Evolutionary conservation across 768 basidiomycete species (phyloP), one percentile per base, ranked within the genome.

Genomic region (Hypsizygus marmoreus): DNA sequence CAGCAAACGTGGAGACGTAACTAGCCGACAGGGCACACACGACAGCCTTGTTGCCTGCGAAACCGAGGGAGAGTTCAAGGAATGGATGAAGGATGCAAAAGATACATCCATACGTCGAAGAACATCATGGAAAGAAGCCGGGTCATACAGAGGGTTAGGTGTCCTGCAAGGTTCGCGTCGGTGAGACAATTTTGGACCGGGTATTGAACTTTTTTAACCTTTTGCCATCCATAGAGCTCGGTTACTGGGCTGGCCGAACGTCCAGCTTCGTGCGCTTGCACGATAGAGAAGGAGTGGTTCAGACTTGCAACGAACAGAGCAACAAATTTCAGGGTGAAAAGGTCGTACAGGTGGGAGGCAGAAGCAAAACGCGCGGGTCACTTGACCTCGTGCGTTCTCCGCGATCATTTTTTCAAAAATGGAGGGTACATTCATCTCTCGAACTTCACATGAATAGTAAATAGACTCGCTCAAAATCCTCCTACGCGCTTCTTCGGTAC

Each of bases 11-110:
- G 36, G 93, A 94, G 54, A 94, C 79, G 66, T 94, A 88, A 57
- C 91, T 93, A 39, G 93, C 93, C 31, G 90, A 84, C 49, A 95
- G 82, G 26, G 94, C 93, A 59, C 89, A 92, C 29, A 88, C 90
- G 59, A 92, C 86, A 40, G 91, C 83, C 69, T 91, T 91, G 74
- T 93, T 84, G 51, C 76, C 90, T 92, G 66, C 36, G 39, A 40
- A 22, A 47, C 9, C 32, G 45, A 30, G 51, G 14, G 45, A 40
- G 54, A 43, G 41, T 56, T 57, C 33, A 50, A 29, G 45, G 24
- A 28, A 50, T 40, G 37, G 50, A 26, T 48, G 30, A 23, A 43
- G 34, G 11, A 41, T 47, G 32, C 9, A 35, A 50, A 37, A 35
- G 36, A 14, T 47, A 31, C 22, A 42, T 29, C 51, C 75, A 56